Conservation (phyloP, 352 stramenopile genomes). For the Phytophthora cryptogea region DNA sequence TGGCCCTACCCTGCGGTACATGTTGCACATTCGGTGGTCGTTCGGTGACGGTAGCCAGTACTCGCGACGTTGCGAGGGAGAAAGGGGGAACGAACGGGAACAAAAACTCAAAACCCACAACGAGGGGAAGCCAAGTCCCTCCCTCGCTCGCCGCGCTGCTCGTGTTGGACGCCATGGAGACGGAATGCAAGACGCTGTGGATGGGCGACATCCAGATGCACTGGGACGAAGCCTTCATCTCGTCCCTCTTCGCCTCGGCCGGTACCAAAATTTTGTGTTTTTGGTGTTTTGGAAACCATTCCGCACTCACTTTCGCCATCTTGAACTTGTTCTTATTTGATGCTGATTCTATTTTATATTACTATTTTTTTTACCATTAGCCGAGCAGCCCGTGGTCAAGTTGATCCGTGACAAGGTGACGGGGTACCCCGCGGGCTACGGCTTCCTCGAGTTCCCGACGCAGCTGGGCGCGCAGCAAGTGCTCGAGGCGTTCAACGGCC, state of each 20-base stretch:
- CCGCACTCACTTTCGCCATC: no score
- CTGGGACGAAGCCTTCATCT: conserved; percentile 90
- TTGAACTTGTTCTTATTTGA: conserved; percentile 7
- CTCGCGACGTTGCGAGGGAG: conserved; percentile 29
- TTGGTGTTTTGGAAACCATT: no score
- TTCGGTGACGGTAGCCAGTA: conserved; percentile 15
- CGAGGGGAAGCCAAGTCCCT: conserved; percentile 8
- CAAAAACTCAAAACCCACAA: conserved; percentile 25
- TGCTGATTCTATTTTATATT: conserved; percentile 12
- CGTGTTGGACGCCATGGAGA: conserved; percentile 24
- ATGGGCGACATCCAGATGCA: conserved; percentile 91
- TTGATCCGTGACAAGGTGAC: conserved; percentile 91
- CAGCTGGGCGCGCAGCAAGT: conserved; percentile 83
- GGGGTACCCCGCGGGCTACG: conserved; percentile 88
- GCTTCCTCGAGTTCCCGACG: conserved; percentile 91
- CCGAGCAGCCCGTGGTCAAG: conserved; percentile 86
- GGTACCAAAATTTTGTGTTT: conserved; percentile 38
- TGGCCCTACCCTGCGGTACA: conserved; percentile 9
- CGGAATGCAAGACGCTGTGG: conserved; percentile 87
- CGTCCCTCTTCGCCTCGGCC: conserved; percentile 78
- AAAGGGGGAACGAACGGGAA: conserved; percentile 18
- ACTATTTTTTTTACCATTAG: conserved; percentile 26
- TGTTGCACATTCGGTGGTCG: conserved; percentile 12
- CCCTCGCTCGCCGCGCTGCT: conserved; percentile 1
- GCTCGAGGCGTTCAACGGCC: conserved; percentile 86